Conservation (phyloP, 2,329 filamentous ascomycete species). For the Scedosporium boydii region DNA sequence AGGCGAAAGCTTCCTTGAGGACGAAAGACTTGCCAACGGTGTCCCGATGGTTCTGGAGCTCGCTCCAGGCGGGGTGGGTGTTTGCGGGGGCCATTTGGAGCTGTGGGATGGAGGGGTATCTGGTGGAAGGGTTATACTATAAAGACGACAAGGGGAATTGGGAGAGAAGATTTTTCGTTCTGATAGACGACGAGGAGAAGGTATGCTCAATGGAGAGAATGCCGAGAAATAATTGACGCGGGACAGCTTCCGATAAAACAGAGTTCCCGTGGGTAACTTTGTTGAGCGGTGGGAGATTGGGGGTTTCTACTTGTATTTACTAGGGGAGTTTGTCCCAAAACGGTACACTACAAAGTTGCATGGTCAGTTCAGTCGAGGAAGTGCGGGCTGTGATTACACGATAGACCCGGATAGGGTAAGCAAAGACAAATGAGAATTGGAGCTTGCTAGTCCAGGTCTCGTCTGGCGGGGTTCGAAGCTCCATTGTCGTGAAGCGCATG, state of each 20-base stretch:
- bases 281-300: not conserved
- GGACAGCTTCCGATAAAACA: not conserved
- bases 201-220: not conserved
- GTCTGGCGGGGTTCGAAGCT: not conserved
- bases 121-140: not conserved
- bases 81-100: conserved; percentile 68
- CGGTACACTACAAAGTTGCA: not conserved
- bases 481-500: not conserved
- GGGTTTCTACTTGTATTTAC: not conserved
- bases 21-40: conserved; percentile 80
- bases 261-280: not conserved
- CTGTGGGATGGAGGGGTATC: not conserved
- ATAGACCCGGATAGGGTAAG: not conserved
- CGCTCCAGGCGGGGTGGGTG: conserved; percentile 77
- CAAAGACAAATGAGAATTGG: not conserved
- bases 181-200: not conserved
- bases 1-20: conserved; percentile 84
- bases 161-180: not conserved
- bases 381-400: not conserved
- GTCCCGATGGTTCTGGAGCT: conserved; percentile 85
- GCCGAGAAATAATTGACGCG: not conserved
- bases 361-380: not conserved
- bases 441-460: not conserved
- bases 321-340: not conserved
- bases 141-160: not conserved